Evolutionary conservation across 225 moss, liverwort and hornwort genomes (phyloP).

Genomic region (Neckera pumila): DNA sequence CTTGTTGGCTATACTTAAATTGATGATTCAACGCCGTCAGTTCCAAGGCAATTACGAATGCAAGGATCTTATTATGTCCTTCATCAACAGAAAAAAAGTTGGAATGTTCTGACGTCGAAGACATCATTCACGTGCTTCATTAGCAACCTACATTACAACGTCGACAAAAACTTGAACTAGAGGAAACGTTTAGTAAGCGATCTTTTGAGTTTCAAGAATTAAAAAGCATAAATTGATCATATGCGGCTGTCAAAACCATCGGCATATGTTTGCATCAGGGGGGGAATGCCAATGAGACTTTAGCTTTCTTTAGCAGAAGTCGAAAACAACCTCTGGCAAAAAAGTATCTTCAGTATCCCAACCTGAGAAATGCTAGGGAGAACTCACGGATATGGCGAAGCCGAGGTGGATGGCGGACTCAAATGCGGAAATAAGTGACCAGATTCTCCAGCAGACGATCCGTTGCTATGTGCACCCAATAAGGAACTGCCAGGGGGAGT

Average conservation of each 20-base stretch:
- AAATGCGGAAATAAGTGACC: slow-evolving; percentile 3
- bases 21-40: not conserved
- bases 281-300: not conserved
- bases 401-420: slow-evolving; percentile 3
- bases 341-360: not conserved
- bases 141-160: not conserved
- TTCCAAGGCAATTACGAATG: not conserved
- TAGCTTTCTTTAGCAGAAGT: not conserved
- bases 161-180: not conserved
- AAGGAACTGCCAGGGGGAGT: not conserved
- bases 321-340: not conserved
- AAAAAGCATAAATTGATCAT: not conserved
- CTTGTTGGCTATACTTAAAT: not conserved
- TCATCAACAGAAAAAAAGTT: not conserved
- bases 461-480: slow-evolving; percentile 6
- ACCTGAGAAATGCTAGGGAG: not conserved
- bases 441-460: slow-evolving; percentile 7
- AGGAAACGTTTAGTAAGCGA: not conserved
- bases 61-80: not conserved
- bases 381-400: slow-evolving; percentile 21
- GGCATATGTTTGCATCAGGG: not conserved
- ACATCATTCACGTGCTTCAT: not conserved
- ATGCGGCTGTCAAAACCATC: not conserved
- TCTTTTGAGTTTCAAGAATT: not conserved
- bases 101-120: not conserved